These are phyloP conservation scores for Solioccasus polychromus DNA, from an alignment of 768 basidiomycete genomes.

Conservation along the genomic window DNA sequence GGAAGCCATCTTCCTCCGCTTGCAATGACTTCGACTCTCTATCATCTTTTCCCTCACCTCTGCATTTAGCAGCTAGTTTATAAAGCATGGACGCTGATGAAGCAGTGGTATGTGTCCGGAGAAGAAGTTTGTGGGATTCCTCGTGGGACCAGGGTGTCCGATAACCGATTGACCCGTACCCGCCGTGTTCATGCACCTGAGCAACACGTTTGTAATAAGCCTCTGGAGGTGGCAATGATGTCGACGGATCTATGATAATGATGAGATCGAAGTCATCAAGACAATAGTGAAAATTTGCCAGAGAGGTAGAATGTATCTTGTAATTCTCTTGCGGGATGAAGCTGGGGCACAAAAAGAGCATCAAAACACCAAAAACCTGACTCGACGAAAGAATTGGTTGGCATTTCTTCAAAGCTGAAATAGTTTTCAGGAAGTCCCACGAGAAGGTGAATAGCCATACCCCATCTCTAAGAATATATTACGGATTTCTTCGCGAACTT, in stretches of 20 bases:
- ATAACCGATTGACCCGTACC: slow-evolving; percentile 92
- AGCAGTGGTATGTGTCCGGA: slow-evolving; percentile 96
- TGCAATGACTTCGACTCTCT: slow-evolving; percentile 7
- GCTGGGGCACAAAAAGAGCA: slow-evolving; percentile 95
- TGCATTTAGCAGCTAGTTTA: slow-evolving; percentile 82
- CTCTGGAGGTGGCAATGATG: slow-evolving; percentile 68
- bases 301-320: slow-evolving; percentile 99
- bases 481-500: slow-evolving; percentile 96
- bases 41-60: slow-evolving; percentile 51
- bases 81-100: slow-evolving; percentile 93
- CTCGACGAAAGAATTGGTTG: slow-evolving; percentile 92
- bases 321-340: slow-evolving; percentile 95
- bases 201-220: slow-evolving; percentile 87
- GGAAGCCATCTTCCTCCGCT: slow-evolving; percentile 65
- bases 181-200: slow-evolving; percentile 81
- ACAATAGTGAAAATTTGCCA: slow-evolving; percentile 41
- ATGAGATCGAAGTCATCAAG: not conserved
- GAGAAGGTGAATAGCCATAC: slow-evolving; percentile 41
- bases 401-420: slow-evolving; percentile 95
- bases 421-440: slow-evolving; percentile 1
- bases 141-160: slow-evolving; percentile 93
- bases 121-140: slow-evolving; percentile 87
- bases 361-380: slow-evolving; percentile 99
- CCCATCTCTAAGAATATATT: slow-evolving; percentile 99
- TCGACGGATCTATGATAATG: slow-evolving; percentile 64